Percentiles rank a stretch among this genome's conserved stretches.
Conservation (phyloP, 106 monocot genomes). For the Dendrobium huoshanense region DNA sequence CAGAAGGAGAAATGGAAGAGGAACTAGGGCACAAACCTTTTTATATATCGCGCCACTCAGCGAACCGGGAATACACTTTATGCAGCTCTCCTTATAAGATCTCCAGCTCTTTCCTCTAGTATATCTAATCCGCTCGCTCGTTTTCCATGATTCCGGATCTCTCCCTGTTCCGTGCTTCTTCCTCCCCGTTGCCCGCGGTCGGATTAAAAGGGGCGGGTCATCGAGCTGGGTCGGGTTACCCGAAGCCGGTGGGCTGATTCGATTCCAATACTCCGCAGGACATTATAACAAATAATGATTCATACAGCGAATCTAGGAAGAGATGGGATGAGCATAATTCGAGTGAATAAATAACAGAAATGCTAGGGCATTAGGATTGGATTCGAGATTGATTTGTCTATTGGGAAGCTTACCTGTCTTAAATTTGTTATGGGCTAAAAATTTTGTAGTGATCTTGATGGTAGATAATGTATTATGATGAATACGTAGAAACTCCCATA, state of each 20-base stretch:
- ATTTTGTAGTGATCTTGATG: no score
- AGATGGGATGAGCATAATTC: no score
- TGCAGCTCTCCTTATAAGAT: neutral
- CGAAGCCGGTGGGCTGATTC: neutral
- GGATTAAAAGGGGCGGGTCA: no score
- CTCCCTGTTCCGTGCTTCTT: neutral
- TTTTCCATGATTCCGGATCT: neutral
- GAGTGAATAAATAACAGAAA: no score
- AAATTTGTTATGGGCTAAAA: no score
- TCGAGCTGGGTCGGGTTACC: neutral
- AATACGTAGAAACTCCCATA: no score
- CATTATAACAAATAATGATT: neutral
- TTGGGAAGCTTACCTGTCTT: no score
- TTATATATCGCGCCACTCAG: neutral
- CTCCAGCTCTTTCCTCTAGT: neutral
- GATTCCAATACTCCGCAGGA: neutral
- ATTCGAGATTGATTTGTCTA: no score
- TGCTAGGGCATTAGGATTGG: no score
- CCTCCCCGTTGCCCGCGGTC: no score
- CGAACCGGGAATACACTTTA: neutral
- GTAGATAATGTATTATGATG: no score
- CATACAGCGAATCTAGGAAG: no score
- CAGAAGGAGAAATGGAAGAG: neutral
- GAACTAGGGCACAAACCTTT: conserved; percentile 1
- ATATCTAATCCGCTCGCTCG: neutral